Conservation (phyloP, 148 eudicot genomes). For the Vaccinium corymbosum region DNA sequence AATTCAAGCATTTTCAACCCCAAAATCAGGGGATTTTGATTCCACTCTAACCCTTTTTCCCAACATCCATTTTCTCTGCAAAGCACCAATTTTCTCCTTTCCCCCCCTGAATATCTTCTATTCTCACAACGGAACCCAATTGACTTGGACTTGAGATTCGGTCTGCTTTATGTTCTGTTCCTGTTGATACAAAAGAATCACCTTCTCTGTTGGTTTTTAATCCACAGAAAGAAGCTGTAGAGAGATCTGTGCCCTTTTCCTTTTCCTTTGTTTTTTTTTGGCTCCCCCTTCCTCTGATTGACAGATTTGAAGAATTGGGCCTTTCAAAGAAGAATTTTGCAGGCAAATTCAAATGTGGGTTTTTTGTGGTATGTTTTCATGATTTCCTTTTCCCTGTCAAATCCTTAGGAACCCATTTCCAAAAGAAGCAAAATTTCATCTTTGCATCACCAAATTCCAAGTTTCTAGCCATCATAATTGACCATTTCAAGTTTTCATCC, state of each 20-base stretch:
- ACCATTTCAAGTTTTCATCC: constrained; percentile 12
- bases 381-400: neutral
- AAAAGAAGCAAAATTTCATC: constrained; percentile 15
- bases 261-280: neutral
- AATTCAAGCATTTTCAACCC: neutral
- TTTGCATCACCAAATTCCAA: constrained; percentile 19
- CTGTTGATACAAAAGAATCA: neutral
- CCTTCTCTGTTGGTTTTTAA: neutral
- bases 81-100: neutral
- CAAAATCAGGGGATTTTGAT: neutral
- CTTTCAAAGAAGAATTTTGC: neutral
- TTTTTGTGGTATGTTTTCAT: neutral
- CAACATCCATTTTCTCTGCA: neutral
- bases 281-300: too few relatives aligned
- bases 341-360: neutral
- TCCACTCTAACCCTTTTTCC: too few relatives aligned
- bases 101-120: neutral
- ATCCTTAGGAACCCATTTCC: neutral
- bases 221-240: constrained; percentile 1
- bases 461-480: constrained; percentile 10
- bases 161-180: too few relatives aligned
- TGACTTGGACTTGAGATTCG: too few relatives aligned
- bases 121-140: neutral
- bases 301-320: neutral
- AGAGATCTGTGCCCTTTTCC: constrained; percentile 8